These are phyloP conservation scores for Wickerhamomyces sp. DNA, from an alignment of 1,139 yeast genomes.

Conservation along the genomic window DNA sequence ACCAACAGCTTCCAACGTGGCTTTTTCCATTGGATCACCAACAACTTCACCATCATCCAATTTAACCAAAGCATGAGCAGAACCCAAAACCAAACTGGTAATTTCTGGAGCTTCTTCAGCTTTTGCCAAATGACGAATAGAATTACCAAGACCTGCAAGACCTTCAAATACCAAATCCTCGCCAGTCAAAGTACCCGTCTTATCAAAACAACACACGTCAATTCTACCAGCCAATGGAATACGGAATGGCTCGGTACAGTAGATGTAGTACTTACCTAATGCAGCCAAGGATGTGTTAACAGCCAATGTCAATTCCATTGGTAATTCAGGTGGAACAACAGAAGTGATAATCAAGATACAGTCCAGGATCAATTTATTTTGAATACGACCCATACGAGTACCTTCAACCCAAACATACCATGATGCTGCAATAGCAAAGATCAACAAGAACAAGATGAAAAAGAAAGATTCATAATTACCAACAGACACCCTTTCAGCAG, in stretches of 20 bases:
- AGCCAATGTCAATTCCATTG: conserved; percentile 99
- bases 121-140: conserved; percentile 49
- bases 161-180: conserved; percentile 97
- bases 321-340: conserved; percentile 98
- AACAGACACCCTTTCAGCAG: conserved; percentile 94
- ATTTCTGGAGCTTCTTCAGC: conserved; percentile 60
- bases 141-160: conserved; percentile 70
- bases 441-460: conserved; percentile 81
- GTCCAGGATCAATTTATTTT: conserved; percentile 87
- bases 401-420: conserved; percentile 99
- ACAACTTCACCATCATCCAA: conserved; percentile 96
- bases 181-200: conserved; percentile 97
- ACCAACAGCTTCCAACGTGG: conserved; percentile 80
- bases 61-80: conserved; percentile 93
- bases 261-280: conserved; percentile 78
- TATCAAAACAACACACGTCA: conserved; percentile 97
- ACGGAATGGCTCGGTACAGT: conserved; percentile 98
- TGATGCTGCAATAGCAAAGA: conserved; percentile 92
- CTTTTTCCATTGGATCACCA: conserved; percentile 99
- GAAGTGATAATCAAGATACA: conserved; percentile 95
- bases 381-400: conserved; percentile 89
- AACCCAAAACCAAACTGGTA: conserved; percentile 75
- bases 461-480: conserved; percentile 93
- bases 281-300: conserved; percentile 89
- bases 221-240: conserved; percentile 97